Evolutionary conservation across 306 rosid species (phyloP).

Genomic region (Mucuna pruriens): DNA sequence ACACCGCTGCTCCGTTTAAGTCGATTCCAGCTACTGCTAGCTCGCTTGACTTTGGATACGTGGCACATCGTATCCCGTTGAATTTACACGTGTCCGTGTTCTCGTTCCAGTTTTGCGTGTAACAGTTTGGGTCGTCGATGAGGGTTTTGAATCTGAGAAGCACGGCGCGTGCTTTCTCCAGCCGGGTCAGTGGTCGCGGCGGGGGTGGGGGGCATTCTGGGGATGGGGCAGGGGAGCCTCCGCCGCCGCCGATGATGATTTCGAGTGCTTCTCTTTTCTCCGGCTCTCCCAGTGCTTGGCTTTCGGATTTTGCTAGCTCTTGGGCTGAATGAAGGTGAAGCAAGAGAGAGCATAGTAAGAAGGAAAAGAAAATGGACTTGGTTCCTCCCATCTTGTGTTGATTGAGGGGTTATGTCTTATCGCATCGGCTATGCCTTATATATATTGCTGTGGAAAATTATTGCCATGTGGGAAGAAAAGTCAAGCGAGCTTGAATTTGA

Average conservation of each 20-base stretch:
- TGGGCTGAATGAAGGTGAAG: conserved; percentile 9
- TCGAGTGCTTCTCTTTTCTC: conserved; percentile 43
- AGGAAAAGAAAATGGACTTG: conserved; percentile 24
- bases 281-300: conserved; percentile 39
- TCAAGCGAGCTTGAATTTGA: conserved; percentile 22
- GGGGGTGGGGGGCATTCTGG: background rate
- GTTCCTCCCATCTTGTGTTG: conserved; percentile 28
- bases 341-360: conserved; percentile 29
- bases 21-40: conserved; percentile 50
- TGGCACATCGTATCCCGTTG: conserved; percentile 45
- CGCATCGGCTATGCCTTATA: background rate
- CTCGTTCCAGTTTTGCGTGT: conserved; percentile 34
- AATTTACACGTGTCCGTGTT: background rate
- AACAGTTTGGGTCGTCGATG: conserved; percentile 1
- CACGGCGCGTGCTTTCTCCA: conserved; percentile 25
- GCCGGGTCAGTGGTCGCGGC: background rate
- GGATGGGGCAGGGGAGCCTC: conserved; percentile 43
- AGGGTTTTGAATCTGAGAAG: conserved; percentile 21
- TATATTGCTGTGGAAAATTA: background rate
- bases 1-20: conserved; percentile 46
- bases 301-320: conserved; percentile 29
- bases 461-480: conserved; percentile 14
- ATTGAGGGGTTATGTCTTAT: background rate
- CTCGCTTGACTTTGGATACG: background rate
- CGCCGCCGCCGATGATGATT: conserved; percentile 53